Conservation (phyloP, 768 basidiomycete genomes). For the Rhizopogon vesiculosus region DNA sequence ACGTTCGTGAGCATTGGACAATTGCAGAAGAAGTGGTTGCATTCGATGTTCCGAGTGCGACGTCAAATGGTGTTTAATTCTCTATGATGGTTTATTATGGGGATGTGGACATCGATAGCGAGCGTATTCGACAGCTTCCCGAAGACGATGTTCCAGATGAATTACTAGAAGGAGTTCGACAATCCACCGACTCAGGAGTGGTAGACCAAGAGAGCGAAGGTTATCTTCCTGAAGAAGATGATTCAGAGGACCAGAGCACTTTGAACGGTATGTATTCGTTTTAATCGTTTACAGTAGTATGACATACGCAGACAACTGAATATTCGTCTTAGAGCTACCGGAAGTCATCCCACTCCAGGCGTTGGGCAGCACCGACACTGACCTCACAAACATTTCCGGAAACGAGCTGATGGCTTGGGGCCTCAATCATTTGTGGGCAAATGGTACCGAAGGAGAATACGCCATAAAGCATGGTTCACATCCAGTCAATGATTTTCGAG, state of each 20-base stretch:
- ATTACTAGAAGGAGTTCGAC: too few relatives aligned
- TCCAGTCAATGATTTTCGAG: too few relatives aligned
- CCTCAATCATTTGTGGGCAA: neutral
- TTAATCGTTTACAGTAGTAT: too few relatives aligned
- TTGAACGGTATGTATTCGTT: too few relatives aligned
- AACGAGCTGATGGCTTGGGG: conserved; percentile 19
- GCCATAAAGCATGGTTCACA: too few relatives aligned
- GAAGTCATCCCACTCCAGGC: conserved; percentile 24
- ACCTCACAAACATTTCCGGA: conserved; percentile 14
- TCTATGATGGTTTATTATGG: conserved; percentile 25
- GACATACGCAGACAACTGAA: too few relatives aligned
- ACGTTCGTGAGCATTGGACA: conserved; percentile 25
- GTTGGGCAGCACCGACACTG: conserved; percentile 21
- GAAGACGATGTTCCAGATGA: conserved; percentile 18
- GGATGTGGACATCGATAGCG: conserved; percentile 16
- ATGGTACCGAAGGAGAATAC: too few relatives aligned
- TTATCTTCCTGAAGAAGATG: too few relatives aligned
- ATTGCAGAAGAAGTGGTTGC: conserved; percentile 14
- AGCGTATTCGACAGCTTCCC: conserved; percentile 19
- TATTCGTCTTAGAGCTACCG: neutral
- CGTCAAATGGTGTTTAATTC: conserved; percentile 15
- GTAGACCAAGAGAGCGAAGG: too few relatives aligned
- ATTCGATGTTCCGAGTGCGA: conserved; percentile 19
- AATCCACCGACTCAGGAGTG: too few relatives aligned
- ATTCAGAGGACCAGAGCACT: too few relatives aligned